A percentile compares a stretch with the other conserved stretches of the same genome.
phyloP scores from a whole-genome alignment of 2,329 filamentous ascomycete genomes.

The Cytospora mali region DNA sequence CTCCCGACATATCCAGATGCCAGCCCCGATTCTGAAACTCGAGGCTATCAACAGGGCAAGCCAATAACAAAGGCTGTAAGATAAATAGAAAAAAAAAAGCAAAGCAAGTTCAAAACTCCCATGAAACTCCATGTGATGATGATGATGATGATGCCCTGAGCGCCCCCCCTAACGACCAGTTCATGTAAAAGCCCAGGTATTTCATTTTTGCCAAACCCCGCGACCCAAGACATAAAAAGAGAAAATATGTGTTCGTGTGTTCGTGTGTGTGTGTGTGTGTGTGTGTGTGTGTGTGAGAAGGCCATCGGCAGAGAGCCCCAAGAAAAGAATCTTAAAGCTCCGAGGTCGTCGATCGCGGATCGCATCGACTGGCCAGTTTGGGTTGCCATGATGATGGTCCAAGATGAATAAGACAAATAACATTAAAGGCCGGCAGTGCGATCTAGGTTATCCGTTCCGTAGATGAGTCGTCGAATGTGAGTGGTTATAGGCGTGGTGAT shows the following conservation, averaged over 20 bases:
- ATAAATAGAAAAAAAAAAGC: neutral
- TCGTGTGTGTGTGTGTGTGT: neutral
- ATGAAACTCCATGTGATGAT: neutral
- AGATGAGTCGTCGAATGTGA: neutral
- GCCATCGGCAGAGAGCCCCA: neutral
- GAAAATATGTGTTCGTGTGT: neutral
- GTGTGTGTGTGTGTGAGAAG: neutral
- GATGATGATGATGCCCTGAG: neutral
- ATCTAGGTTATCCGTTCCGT: neutral
- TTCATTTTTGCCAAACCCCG: neutral
- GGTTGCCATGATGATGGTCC: neutral
- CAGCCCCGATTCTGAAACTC: neutral
- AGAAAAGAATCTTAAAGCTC: neutral
- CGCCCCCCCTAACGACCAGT: neutral
- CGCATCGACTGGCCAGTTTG: neutral
- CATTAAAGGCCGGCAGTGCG: neutral
- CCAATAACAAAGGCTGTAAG: neutral
- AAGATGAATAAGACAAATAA: neutral
- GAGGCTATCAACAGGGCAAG: neutral
- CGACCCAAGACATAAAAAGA: neutral
- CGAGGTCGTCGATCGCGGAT: neutral
- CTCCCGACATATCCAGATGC: slow-evolving; percentile 3
- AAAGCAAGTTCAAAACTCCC: neutral
- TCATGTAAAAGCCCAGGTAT: neutral
- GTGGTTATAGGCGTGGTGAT: neutral